Evolutionary conservation across 2,329 filamentous ascomycete species (phyloP).

Genomic region (Exophiala oligosperma): DNA sequence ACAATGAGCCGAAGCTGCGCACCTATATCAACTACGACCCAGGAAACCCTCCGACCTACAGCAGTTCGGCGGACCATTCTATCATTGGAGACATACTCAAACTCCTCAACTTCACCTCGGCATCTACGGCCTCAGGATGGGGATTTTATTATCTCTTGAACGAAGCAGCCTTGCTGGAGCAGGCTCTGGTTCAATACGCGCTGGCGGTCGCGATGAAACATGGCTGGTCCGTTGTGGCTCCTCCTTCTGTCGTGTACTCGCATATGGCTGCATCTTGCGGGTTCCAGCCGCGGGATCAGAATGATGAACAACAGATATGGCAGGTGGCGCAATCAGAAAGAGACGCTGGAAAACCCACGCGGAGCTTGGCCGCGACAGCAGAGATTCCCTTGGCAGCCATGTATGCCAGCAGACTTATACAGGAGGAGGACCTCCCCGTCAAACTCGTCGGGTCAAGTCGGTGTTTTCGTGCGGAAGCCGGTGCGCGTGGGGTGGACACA

Average conservation of each 20-base stretch:
- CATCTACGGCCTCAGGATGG: constrained; percentile 84
- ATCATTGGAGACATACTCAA: constrained; percentile 83
- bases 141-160: constrained; percentile 97
- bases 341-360: constrained; percentile 62
- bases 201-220: constrained; percentile 68
- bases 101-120: constrained; percentile 84
- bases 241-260: constrained; percentile 86
- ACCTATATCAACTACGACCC: constrained; percentile 77
- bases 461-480: constrained; percentile 95
- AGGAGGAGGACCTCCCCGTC: constrained; percentile 66
- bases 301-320: constrained; percentile 93
- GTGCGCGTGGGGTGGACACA: constrained; percentile 82
- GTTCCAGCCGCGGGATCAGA: constrained; percentile 87
- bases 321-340: constrained; percentile 68
- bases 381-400: constrained; percentile 94
- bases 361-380: constrained; percentile 82
- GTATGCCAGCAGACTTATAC: constrained; percentile 72
- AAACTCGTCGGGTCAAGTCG: constrained; percentile 82
- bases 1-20: constrained; percentile 48
- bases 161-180: constrained; percentile 89
- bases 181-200: constrained; percentile 86
- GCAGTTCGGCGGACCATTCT: constrained; percentile 66
- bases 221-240: constrained; percentile 79
- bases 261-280: constrained; percentile 90
- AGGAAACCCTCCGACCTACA: constrained; percentile 36